Base-by-base conservation (phyloP, 2,329 filamentous ascomycete species). In the Trichoderma harzianum region DNA sequence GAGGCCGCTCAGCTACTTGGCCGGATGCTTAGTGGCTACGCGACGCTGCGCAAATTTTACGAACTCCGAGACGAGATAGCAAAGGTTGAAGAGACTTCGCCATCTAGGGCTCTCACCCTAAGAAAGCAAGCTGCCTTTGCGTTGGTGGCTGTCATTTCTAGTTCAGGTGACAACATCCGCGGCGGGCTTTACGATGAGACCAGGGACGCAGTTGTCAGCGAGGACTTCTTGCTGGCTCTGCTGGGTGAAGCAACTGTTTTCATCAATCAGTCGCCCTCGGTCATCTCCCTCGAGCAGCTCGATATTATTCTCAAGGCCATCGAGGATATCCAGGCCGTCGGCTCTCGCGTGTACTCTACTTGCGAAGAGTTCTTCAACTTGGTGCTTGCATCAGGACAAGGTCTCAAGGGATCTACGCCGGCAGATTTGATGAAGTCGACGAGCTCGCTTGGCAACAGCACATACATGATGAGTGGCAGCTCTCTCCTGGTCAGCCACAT, bases 21-120 rank as follows among this genome's bases (percentile, higher is more conserved):
- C 61, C 92, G 92, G 73, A 92, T 95, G 82, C 89, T 98, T 11
- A 96, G 93, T 79, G 95, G 95, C 26, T 98, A 98, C 78, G 95
- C 95, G 26, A 97, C 94, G 0, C 85, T 98, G 24, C 92, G 95
- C 43, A 92, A 91, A 75, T 98, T 95, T 83, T 98, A 97, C 81
- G 92, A 95, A 74, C 87, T 95, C n/a, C 90, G 95, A 63, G 95
- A 98, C 78, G 74, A 78, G 14, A 39, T 69, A 1, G 75, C 76
- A 53, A 76, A 77, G 11, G 64, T 77, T n/a, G 76, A 78, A 34
- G 76, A 75, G 4, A 73, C 78, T 51, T 78, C 80, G 1, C 66
- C 78, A 4, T 73, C 79, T 28, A 83, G 83, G 72, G 86, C 90
- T 0, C 82, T 90, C 26, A 85, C 88, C 14, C 85, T 91, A 24